Evolutionary conservation across 1,284 basidiomycete genomes (phyloP).

Genomic region (Leccinum griseonigrum): DNA sequence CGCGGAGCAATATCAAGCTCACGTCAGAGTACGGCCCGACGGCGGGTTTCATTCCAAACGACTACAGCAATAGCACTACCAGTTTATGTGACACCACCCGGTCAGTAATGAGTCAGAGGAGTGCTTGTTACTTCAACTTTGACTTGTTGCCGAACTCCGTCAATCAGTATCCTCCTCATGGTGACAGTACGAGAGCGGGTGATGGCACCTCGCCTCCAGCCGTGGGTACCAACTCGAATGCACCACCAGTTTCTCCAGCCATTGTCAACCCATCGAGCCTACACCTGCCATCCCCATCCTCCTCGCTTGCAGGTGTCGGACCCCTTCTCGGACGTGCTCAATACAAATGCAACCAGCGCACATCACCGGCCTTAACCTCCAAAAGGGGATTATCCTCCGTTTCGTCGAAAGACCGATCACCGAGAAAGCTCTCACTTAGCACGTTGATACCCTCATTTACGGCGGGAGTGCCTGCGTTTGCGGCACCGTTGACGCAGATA

Average conservation of each 20-base stretch:
- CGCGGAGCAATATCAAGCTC: background rate
- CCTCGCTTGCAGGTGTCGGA: constrained; percentile 4
- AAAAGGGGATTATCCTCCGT: constrained; percentile 1
- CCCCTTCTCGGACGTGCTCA: constrained; percentile 25
- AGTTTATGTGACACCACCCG: constrained; percentile 11
- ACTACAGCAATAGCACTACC: constrained; percentile 6
- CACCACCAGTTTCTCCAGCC: background rate
- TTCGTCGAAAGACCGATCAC: background rate
- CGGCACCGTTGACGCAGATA: constrained; percentile 62
- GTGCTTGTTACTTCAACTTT: constrained; percentile 27
- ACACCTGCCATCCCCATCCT: constrained; percentile 1
- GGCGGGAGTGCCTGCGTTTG: constrained; percentile 63
- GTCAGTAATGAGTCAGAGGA: constrained; percentile 17
- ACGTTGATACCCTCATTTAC: constrained; percentile 46
- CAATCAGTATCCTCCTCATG: background rate
- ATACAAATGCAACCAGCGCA: constrained; percentile 29
- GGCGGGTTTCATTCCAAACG: constrained; percentile 28
- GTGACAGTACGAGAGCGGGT: background rate
- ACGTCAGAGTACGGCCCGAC: constrained; percentile 24
- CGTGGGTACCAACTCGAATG: background rate
- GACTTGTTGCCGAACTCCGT: constrained; percentile 22
- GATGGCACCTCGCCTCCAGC: background rate
- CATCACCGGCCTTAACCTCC: background rate
- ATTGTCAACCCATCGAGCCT: background rate
- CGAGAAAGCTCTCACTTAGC: constrained; percentile 15